Conservation (phyloP, 148 eudicot species). For the Amaranthus hypochondriacus region DNA sequence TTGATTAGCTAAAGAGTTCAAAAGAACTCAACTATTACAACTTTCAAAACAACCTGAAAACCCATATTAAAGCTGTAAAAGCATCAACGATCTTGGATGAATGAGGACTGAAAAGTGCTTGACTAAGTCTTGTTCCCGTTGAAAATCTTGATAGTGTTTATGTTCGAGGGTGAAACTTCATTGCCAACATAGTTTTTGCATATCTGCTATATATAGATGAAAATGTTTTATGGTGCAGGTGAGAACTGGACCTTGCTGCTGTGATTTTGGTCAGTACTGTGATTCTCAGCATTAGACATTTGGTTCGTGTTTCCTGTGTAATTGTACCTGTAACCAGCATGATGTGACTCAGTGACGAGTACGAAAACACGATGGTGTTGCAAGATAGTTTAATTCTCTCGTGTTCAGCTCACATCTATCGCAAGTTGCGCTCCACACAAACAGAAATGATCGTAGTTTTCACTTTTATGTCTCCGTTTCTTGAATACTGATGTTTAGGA, state of each 20-base stretch:
- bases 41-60: too few species aligned
- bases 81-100: too few species aligned
- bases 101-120: background rate
- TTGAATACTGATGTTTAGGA: too few species aligned
- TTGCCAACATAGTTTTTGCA: background rate
- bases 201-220: too few species aligned
- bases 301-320: background rate
- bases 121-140: background rate
- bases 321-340: background rate
- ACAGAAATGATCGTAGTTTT: too few species aligned
- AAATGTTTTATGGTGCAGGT: constrained; percentile 39
- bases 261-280: constrained; percentile 57
- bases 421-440: too few species aligned
- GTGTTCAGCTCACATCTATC: background rate
- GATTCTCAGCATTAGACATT: constrained; percentile 50
- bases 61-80: too few species aligned
- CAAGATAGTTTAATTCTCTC: background rate
- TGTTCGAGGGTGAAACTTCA: background rate
- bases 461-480: too few species aligned
- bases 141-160: background rate
- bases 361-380: background rate
- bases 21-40: too few species aligned
- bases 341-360: background rate
- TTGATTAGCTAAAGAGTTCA: too few species aligned
- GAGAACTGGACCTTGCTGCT: constrained; percentile 58